phyloP scores from a whole-genome alignment of 2,329 filamentous ascomycete genomes.

The Aspergillus fumigatiaffinis region DNA sequence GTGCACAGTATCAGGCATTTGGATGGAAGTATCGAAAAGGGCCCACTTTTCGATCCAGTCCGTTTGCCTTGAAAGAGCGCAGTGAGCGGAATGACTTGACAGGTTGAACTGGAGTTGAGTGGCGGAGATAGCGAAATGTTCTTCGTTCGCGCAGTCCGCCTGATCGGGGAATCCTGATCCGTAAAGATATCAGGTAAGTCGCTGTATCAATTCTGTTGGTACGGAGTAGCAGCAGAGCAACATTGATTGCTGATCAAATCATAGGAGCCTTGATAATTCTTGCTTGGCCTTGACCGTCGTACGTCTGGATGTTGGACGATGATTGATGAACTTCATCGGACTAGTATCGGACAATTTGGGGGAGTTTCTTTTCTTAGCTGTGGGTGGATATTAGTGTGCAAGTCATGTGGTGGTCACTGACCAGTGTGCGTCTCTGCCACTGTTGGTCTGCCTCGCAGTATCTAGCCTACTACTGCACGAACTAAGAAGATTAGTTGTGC shows the following conservation, averaged over 20 bases:
- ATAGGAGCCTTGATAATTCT: background rate
- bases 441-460: background rate
- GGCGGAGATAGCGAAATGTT: constrained; percentile 19
- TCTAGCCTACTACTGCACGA: background rate
- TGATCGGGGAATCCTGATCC: constrained; percentile 7
- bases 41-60: constrained; percentile 2
- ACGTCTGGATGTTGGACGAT: background rate
- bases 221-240: background rate
- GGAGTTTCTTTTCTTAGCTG: constrained; percentile 2
- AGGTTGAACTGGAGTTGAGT: constrained; percentile 18
- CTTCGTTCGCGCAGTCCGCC: constrained; percentile 10
- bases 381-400: constrained; percentile 8
- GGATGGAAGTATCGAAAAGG: constrained; percentile 6
- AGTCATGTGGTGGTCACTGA: constrained; percentile 23
- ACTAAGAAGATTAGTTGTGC: background rate
- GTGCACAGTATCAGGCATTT: constrained; percentile 1
- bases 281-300: background rate
- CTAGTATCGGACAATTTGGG: constrained; percentile 12
- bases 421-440: background rate
- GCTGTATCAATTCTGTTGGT: background rate
- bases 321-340: background rate
- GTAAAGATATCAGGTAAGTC: background rate
- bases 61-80: constrained; percentile 3
- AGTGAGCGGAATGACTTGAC: constrained; percentile 14
- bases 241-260: background rate